phyloP scores from a whole-genome alignment of 2,329 filamentous ascomycete species.

The Colletotrichum sp. region DNA sequence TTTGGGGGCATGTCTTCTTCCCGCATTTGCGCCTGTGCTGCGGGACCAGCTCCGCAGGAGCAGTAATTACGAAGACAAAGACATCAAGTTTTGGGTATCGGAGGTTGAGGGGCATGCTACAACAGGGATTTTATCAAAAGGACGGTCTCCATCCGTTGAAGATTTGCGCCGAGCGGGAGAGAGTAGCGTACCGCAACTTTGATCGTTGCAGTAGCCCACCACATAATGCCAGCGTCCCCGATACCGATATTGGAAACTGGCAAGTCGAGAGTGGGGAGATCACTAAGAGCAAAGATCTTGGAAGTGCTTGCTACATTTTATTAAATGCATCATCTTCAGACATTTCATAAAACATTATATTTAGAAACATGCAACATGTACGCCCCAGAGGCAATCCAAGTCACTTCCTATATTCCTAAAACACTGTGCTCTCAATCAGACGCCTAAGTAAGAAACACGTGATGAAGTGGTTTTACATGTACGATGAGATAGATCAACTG shows the following conservation, averaged over 20 bases:
- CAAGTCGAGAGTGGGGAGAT: neutral
- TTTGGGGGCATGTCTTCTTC: neutral
- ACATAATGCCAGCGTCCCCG: too few relatives aligned
- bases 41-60: neutral
- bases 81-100: neutral
- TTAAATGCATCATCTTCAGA: too few relatives aligned
- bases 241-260: neutral
- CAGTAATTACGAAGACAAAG: neutral
- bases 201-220: neutral
- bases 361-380: too few relatives aligned
- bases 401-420: too few relatives aligned
- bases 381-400: too few relatives aligned
- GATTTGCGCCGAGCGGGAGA: neutral
- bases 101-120: neutral
- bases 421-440: too few relatives aligned
- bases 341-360: too few relatives aligned
- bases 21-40: neutral
- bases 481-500: too few relatives aligned
- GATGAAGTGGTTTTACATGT: too few relatives aligned
- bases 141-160: neutral
- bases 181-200: neutral
- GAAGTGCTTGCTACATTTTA: rapidly evolving
- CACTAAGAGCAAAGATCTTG: rapidly evolving
- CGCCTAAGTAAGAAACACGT: too few relatives aligned
- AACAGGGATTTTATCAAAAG: neutral